Evolutionary conservation across 495 filamentous ascomycete genomes (phyloP), one percentile per base, ranked within the genome.

Genomic region (Aspergillus ellipticus): DNA sequence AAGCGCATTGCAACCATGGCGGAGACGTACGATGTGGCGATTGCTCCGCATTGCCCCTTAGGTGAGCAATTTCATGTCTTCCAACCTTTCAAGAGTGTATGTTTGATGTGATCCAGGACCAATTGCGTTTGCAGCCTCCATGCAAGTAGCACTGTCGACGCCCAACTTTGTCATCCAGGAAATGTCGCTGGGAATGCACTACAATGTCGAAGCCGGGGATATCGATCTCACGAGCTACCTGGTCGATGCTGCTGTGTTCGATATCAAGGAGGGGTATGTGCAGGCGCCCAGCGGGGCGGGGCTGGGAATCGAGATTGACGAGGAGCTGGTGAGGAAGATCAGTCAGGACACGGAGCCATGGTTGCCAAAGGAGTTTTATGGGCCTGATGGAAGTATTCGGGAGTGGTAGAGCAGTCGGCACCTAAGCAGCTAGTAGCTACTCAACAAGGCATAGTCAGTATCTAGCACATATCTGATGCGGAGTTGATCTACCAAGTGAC

Each of bases 151-250:
- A 28, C 73, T 85, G 20, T 66, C 73, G 6, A 83, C 75, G 19
- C 74, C 86, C 0, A 91, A 92, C 64, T 89, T 89, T 64, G 83
- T 78, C 26, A 91, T 92, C 47, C 89, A 90, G 68, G 89, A 92
- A 74, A 91, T 91, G 88, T 83, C 82, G 51, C 59, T 89, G 47
- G 88, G 87, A 0, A 92, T 92, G 50, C 89, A 92, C 69, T 92
- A 92, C 65, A 91, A 90, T 59, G 71, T 72, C 16, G 83, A 79
- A 41, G 60, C 66, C 5, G 84, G 86, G 8, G 74, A 82, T 35
- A 78, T 79, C 50, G 87, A 92, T 68, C 73, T 91, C 42, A 79
- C 74, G 1, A 89, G 76, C 54, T 92, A 91, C 60, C 74, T 85
- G 6, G 81, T 79, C 51, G 81, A 89, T 61, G 71, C 79, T 0